phyloP scores from a whole-genome alignment of 768 basidiomycete species.

The Lactifluus echinatus region DNA sequence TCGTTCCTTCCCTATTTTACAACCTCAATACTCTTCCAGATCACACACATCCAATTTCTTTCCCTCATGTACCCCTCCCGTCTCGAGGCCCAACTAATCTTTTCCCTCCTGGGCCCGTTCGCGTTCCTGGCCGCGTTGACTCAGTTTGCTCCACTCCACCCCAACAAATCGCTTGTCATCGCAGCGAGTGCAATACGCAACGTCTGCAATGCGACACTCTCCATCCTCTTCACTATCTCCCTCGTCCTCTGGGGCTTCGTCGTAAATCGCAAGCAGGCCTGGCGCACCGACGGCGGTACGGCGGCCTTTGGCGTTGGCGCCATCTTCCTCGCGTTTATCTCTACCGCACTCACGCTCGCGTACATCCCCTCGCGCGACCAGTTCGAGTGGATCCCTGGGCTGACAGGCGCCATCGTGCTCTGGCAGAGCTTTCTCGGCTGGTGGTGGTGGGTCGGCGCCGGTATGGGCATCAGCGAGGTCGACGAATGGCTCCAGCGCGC shows the following conservation, averaged over 20 bases:
- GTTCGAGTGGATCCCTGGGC: conserved; percentile 83
- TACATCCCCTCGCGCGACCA: conserved; percentile 79
- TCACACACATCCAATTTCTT: conserved; percentile 96
- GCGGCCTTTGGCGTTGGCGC: conserved; percentile 88
- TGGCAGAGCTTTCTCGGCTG: conserved; percentile 97
- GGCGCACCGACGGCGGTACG: conserved; percentile 95
- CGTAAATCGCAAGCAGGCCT: conserved; percentile 84
- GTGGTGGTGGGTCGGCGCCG: conserved; percentile 99
- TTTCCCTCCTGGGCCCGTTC: conserved; percentile 77
- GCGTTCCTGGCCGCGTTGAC: conserved; percentile 78
- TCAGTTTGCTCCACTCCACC: conserved; percentile 68
- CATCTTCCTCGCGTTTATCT: conserved; percentile 69
- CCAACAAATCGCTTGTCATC: conserved; percentile 21
- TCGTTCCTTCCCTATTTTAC: not conserved
- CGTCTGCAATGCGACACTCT: conserved; percentile 94
- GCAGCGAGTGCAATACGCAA: conserved; percentile 75
- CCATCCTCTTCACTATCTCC: conserved; percentile 83
- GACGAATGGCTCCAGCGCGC: conserved; percentile 48
- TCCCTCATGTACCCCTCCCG: conserved; percentile 90
- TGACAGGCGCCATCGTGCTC: conserved; percentile 85
- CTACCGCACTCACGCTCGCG: conserved; percentile 80
- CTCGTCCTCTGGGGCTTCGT: conserved; percentile 91
- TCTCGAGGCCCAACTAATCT: conserved; percentile 81
- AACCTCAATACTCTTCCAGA: conserved; percentile 36
- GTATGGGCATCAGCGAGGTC: conserved; percentile 68